Evolutionary conservation across 805 yeast species (phyloP).

Genomic region (Zygoascus bituminiphila): DNA sequence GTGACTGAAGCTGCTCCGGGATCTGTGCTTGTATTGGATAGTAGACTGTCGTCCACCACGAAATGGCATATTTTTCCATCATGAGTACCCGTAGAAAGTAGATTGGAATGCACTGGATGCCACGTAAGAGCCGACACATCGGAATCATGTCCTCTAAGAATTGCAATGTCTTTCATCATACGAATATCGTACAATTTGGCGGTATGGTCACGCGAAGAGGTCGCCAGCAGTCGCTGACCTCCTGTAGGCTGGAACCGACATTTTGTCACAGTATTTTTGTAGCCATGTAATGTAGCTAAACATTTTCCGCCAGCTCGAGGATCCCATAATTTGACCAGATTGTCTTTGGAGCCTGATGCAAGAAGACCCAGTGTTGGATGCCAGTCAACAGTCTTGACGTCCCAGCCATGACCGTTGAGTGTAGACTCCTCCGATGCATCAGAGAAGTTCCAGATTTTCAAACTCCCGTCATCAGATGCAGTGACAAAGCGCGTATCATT

Average conservation of each 20-base stretch:
- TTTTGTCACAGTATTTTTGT: constrained; percentile 87
- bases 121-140: constrained; percentile 83
- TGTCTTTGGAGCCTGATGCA: constrained; percentile 93
- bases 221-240: constrained; percentile 62
- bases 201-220: constrained; percentile 83
- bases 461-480: constrained; percentile 82
- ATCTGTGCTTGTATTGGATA: not conserved
- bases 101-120: constrained; percentile 82
- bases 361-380: constrained; percentile 81
- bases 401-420: constrained; percentile 96
- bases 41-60: constrained; percentile 36
- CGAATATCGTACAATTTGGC: constrained; percentile 83
- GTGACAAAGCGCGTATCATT: constrained; percentile 88
- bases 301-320: constrained; percentile 67
- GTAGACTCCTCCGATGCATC: constrained; percentile 75
- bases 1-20: constrained; percentile 24
- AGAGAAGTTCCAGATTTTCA: constrained; percentile 92
- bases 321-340: constrained; percentile 90
- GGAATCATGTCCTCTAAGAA: constrained; percentile 69
- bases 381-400: constrained; percentile 96
- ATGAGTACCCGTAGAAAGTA: constrained; percentile 78
- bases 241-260: constrained; percentile 82
- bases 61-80: constrained; percentile 84
- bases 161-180: constrained; percentile 66
- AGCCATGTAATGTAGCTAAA: constrained; percentile 77